Evolutionary conservation across 148 eudicot species (phyloP), one percentile per base, ranked within the genome.

Genomic region (Hydrangea macrophylla): DNA sequence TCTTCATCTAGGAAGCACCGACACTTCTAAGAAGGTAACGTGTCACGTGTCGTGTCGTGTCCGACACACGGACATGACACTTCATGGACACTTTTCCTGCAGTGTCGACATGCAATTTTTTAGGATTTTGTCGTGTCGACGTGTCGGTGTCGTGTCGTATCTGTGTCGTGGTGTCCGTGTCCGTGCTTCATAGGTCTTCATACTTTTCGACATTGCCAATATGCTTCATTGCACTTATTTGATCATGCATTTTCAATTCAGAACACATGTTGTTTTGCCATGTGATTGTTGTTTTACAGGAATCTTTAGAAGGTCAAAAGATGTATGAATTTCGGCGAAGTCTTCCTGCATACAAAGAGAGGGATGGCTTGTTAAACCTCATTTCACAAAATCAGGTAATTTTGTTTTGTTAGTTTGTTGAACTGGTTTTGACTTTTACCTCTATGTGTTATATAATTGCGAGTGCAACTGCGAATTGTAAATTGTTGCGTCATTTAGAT

Each of bases 341-440:
- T 79, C 90, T 93, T 54, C 98, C 98, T 50, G 83, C 98, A 66
- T 74, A 84, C 73, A 90, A 93, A 82, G 92, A 86, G 85, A 86
- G 79, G 70, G 96, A 90, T 11, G 80, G 87, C 64, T 75, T 93
- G 48, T 73, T 93, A 71, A 77, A 79, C 65, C 65, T 74, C 40
- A 76, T 93, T 42, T 82, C 92, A 23, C 82, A 81, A 64, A 88
- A 90, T 79, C 98, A 93, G 98, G 98, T 90, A 69, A 64, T 36
- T 63, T 4, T 0, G 25, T 12, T 54, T 32, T 56, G 20, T 6
- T 55, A 39, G 20, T 58, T 40, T 69, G 61, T 24, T 31, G 55
- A 30, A 5, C 12, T 48, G 24, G 36, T 24, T 39, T 18, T 8
- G 20, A 23, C 40, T 42, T 55, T 69, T 44, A 22, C 60, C 1